Conservation (phyloP, 768 basidiomycete species). For the Rhizopogon vesiculosus region DNA sequence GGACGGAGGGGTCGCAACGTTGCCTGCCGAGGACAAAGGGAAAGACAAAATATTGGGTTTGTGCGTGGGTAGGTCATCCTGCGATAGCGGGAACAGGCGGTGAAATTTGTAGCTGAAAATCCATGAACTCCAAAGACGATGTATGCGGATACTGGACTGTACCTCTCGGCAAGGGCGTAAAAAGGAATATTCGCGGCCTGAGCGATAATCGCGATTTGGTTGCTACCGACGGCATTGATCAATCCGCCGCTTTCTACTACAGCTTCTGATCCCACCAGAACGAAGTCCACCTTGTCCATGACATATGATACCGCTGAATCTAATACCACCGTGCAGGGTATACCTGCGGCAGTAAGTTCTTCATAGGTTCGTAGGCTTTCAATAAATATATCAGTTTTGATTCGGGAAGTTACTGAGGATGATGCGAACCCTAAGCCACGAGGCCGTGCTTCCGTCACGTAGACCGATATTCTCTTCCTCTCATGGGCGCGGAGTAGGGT, state of each 20-base stretch:
- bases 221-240: conserved; percentile 91
- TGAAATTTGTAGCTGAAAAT: conserved; percentile 89
- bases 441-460: conserved; percentile 95
- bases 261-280: conserved; percentile 95
- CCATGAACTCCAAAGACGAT: conserved; percentile 15
- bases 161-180: conserved; percentile 94
- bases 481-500: conserved; percentile 87
- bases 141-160: conserved; percentile 19
- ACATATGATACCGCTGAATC: conserved; percentile 97
- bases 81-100: conserved; percentile 89
- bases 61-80: conserved; percentile 84
- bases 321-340: conserved; percentile 91
- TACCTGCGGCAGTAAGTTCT: conserved; percentile 79
- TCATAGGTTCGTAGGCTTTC: conserved; percentile 88
- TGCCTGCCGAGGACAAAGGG: conserved; percentile 33
- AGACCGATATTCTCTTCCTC: conserved; percentile 92
- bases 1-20: background rate
- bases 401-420: conserved; percentile 6
- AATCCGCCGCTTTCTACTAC: conserved; percentile 95
- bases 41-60: conserved; percentile 73
- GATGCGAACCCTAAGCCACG: conserved; percentile 74
- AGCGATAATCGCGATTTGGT: conserved; percentile 95
- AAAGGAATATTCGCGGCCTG: conserved; percentile 94
- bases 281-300: conserved; percentile 94
- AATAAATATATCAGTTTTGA: conserved; percentile 3